Conservation (phyloP, 805 yeast species). For the Yarrowia keelungensis region DNA sequence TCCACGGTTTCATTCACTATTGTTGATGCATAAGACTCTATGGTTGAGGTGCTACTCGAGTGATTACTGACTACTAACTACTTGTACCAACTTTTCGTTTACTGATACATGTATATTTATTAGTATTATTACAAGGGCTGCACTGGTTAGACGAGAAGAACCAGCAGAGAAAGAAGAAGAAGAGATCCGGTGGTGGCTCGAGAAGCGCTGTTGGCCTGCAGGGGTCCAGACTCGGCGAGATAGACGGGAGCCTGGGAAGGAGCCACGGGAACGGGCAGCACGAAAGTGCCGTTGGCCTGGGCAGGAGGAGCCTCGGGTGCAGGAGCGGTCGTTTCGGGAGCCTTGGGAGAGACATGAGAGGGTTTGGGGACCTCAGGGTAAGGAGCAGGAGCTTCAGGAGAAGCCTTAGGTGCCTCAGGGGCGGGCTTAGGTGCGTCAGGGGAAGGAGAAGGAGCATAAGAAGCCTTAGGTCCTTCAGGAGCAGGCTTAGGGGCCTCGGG, state of each 20-base stretch:
- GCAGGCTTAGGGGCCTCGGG: background rate
- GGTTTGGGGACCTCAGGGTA: too few species aligned
- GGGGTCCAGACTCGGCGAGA: background rate
- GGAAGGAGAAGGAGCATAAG: background rate
- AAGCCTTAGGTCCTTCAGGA: background rate
- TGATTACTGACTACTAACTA: too few species aligned
- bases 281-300: background rate
- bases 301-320: background rate
- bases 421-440: background rate
- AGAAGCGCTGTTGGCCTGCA: constrained; percentile 4
- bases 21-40: too few species aligned
- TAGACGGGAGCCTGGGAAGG: constrained; percentile 2
- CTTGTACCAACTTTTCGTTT: too few species aligned
- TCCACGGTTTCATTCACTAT: too few species aligned
- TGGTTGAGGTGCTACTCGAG: too few species aligned
- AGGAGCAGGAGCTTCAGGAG: background rate
- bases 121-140: background rate
- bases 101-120: background rate
- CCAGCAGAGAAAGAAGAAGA: constrained; percentile 10
- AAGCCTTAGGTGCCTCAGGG: background rate
- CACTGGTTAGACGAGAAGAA: background rate
- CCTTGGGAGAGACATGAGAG: background rate
- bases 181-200: constrained; percentile 5
- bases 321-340: background rate
- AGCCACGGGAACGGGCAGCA: background rate